A percentile compares a stretch with the other conserved stretches of the same genome.
phyloP scores from a whole-genome alignment of 345 rosid species.

The Pseudoturritis turrita region DNA sequence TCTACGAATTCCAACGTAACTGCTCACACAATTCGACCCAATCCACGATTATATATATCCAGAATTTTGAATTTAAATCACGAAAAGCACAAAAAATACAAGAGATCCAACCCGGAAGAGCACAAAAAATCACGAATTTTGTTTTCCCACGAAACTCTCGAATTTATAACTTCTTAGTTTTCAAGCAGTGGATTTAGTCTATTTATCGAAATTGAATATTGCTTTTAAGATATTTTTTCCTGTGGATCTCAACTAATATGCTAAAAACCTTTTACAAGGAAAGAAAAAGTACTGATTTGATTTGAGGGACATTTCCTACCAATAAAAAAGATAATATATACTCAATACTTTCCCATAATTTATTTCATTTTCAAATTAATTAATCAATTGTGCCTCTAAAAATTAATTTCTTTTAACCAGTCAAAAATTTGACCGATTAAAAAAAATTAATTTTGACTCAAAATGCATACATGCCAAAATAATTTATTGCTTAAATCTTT shows the following conservation, averaged over 20 bases:
- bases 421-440: too few relatives aligned
- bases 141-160: background rate
- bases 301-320: background rate
- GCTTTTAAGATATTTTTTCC: background rate
- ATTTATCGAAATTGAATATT: background rate
- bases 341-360: background rate
- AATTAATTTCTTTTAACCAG: background rate
- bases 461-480: background rate
- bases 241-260: constrained; percentile 22
- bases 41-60: too few relatives aligned
- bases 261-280: background rate
- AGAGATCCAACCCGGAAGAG: background rate
- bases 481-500: background rate
- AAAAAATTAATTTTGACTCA: too few relatives aligned
- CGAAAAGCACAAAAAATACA: background rate
- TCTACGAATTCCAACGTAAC: too few relatives aligned
- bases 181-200: background rate
- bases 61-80: too few relatives aligned
- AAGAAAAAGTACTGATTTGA: constrained; percentile 1
- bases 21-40: too few relatives aligned
- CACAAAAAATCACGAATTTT: background rate
- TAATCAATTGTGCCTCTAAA: background rate
- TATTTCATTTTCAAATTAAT: background rate
- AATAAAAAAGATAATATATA: background rate
- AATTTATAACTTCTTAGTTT: background rate